These are phyloP conservation scores for Neocallimastix lanati DNA, from an alignment of 192 early-diverging fungal genomes.

Conservation along the genomic window DNA sequence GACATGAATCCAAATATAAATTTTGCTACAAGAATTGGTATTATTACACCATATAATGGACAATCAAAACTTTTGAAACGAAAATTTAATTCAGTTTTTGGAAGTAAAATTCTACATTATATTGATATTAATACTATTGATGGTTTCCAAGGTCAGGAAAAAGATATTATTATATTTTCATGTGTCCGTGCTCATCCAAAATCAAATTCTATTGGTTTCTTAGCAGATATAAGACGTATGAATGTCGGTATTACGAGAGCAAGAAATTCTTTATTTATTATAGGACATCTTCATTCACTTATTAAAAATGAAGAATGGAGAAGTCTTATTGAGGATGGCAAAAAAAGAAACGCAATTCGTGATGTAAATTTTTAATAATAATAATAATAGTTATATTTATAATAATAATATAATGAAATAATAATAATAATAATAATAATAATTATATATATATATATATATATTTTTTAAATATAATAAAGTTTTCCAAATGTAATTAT, in stretches of 20 bases:
- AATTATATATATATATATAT: not conserved
- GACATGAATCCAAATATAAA: not conserved
- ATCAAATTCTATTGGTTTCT: conserved; percentile 53
- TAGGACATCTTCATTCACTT: conserved; percentile 52
- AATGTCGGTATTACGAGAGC: conserved; percentile 83
- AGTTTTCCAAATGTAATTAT: not conserved
- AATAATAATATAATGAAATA: not conserved
- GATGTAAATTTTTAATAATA: not conserved
- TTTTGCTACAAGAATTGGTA: conserved; percentile 53
- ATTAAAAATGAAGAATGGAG: conserved; percentile 47
- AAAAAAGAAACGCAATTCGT: conserved; percentile 10
- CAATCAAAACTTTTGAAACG: conserved; percentile 56
- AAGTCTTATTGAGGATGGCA: conserved; percentile 49
- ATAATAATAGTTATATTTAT: too few relatives aligned
- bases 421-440: not conserved
- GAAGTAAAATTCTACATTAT: conserved; percentile 31
- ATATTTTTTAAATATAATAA: not conserved
- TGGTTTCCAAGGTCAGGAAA: conserved; percentile 95
- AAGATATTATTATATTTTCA: conserved; percentile 90
- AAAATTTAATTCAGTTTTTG: conserved; percentile 45
- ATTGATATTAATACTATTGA: conserved; percentile 90
- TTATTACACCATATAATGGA: conserved; percentile 87
- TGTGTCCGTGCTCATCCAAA: conserved; percentile 59
- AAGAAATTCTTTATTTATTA: conserved; percentile 58
- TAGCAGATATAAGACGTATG: conserved; percentile 70